Conservation (phyloP, 805 yeast genomes). For the Wickerhamomyces tratensis region DNA sequence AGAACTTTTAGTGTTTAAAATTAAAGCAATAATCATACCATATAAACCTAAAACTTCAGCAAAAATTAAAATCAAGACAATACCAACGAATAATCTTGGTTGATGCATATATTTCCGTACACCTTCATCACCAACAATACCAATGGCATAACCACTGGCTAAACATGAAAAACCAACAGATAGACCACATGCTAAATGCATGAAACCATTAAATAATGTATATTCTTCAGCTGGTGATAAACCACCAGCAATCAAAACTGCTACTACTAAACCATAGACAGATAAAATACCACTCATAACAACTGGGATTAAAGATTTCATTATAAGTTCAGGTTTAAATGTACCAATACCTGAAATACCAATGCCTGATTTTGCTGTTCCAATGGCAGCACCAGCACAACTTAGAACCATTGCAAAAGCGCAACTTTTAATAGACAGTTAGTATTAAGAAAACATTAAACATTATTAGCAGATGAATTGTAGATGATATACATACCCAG, state of each 20-base stretch:
- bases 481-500: constrained; percentile 42
- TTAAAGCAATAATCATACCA: constrained; percentile 93
- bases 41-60: constrained; percentile 86
- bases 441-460: no score
- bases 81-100: constrained; percentile 82
- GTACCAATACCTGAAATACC: constrained; percentile 99
- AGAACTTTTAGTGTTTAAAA: constrained; percentile 82
- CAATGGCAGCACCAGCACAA: constrained; percentile 97
- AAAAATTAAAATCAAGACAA: constrained; percentile 79
- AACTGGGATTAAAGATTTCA: constrained; percentile 94
- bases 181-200: constrained; percentile 94
- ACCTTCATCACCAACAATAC: constrained; percentile 90
- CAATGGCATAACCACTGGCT: constrained; percentile 95
- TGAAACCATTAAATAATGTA: constrained; percentile 90
- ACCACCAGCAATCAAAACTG: constrained; percentile 90
- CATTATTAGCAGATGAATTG: background rate
- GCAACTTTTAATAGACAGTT: constrained; percentile 32
- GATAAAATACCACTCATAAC: constrained; percentile 97
- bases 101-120: constrained; percentile 84
- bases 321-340: constrained; percentile 91
- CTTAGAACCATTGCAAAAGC: constrained; percentile 85
- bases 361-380: constrained; percentile 96
- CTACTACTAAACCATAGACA: constrained; percentile 93
- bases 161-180: constrained; percentile 95
- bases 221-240: constrained; percentile 70